These are phyloP conservation scores for Calvatia gigantea DNA, from an alignment of 768 basidiomycete species.

Conservation along the genomic window DNA sequence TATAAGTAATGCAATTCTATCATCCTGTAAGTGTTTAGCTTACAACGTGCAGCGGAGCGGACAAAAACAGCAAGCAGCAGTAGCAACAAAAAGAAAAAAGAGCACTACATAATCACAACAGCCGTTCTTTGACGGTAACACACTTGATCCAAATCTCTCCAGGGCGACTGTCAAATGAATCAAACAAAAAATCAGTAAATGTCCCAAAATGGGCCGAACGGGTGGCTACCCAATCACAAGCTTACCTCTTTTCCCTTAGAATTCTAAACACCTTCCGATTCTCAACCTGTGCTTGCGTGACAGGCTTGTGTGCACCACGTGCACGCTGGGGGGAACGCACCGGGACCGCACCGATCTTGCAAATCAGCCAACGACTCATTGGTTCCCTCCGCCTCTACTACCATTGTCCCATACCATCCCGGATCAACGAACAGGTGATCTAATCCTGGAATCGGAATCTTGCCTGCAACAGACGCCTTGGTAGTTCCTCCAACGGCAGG, in stretches of 20 bases:
- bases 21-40: not conserved
- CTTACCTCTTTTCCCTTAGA: slow-evolving; percentile 69
- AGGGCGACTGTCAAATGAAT: slow-evolving; percentile 48
- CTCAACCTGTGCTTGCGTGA: slow-evolving; percentile 36
- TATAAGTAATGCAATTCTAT: not conserved
- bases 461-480: slow-evolving; percentile 16
- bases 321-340: slow-evolving; percentile 63
- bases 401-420: slow-evolving; percentile 80
- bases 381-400: slow-evolving; percentile 85
- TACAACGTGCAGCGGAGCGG: not conserved
- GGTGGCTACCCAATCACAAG: not conserved
- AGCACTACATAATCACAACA: slow-evolving; percentile 33
- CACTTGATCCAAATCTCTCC: slow-evolving; percentile 71
- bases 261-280: slow-evolving; percentile 55
- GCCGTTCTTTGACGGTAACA: slow-evolving; percentile 62
- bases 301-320: slow-evolving; percentile 31
- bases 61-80: not conserved
- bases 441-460: slow-evolving; percentile 53
- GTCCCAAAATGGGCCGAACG: too few species aligned
- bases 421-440: slow-evolving; percentile 61
- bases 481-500: not conserved
- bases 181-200: slow-evolving; percentile 6
- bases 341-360: slow-evolving; percentile 66
- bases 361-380: slow-evolving; percentile 81
- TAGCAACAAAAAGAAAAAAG: not conserved